Evolutionary conservation across 73 alveolate genomes (phyloP), one percentile per base, ranked within the genome.

Genomic region (Paramecium sonneborni): DNA sequence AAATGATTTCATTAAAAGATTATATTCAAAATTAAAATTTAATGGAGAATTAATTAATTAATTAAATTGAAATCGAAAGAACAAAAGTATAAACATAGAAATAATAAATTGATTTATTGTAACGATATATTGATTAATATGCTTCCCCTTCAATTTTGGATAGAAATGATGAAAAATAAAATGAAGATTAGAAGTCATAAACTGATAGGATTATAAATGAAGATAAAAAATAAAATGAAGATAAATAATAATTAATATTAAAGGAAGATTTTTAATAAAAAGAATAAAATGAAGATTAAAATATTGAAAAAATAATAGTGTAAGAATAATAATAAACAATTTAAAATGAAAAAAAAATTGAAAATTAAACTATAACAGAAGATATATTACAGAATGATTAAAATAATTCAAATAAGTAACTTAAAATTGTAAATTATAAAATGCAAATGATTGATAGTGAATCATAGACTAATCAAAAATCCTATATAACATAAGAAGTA

Each of bases 121-220:
- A 62, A 26, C 21, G 21, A 62, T 62, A 62, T 62, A 32, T 62
- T 32, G 84, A 62, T 62, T 26, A 62, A 62, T 62, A 62, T 14
- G 39, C 84, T 7, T 32, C 43, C 6, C 43, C 43, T 35, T 35
- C 43, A 28, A 20, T n/a, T 52, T 28, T 23, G 4, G 68, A 52
- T 52, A 72, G 95, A 96, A 70, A 86, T 95, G 57, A 87, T 68
- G 21, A 96, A 93, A 21, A 48, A 46, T 30, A 20, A 39, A n/a
- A 7, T 52, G 41, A 85, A 82, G 37, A n/a, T 44, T 24, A 30
- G 20, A 26, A 85, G 1, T 14, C 76, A 52, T 11, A 26, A 48
- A 24, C 24, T 69, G 43, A 55, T 6, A 8, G 10, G 15, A n/a
- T n/a, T 4, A n/a, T 52, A 15, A 52, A 15, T 52, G 32, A 52